Conservation (phyloP, 208 protist species). For the Balamuthia mandrillaris region DNA sequence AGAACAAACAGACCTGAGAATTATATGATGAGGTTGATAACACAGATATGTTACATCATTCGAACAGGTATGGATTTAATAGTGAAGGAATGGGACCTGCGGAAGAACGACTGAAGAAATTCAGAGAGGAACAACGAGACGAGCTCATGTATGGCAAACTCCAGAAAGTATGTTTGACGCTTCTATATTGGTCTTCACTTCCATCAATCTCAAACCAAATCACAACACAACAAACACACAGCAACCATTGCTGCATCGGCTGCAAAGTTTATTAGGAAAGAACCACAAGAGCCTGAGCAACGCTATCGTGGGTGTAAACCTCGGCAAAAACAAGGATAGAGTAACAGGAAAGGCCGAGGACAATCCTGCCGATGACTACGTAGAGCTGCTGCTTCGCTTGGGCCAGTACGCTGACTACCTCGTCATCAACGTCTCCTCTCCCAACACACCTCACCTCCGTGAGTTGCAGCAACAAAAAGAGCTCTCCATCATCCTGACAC, state of each 20-base stretch:
- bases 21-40: no score
- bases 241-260: not conserved
- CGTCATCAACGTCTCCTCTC: constrained; percentile 72
- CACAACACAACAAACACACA: not conserved
- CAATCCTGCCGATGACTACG: constrained; percentile 57
- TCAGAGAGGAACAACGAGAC: not conserved
- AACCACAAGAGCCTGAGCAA: not conserved
- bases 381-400: constrained; percentile 43
- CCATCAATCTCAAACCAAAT: not conserved
- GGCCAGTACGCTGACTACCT: constrained; percentile 65
- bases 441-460: constrained; percentile 71
- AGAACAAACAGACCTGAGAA: no score
- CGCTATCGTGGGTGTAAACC: constrained; percentile 59
- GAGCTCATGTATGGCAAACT: not conserved
- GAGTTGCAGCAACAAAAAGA: constrained; percentile 47
- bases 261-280: not conserved
- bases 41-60: no score
- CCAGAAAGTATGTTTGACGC: not conserved
- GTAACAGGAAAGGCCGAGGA: not conserved
- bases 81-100: constrained; percentile 58
- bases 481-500: not conserved
- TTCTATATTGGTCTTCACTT: not conserved
- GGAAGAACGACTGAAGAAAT: not conserved
- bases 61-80: constrained; percentile 77
- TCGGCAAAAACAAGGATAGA: constrained; percentile 69